These are phyloP conservation scores for Collybiopsis luxurians DNA, from an alignment of 768 basidiomycete genomes.

Conservation along the genomic window DNA sequence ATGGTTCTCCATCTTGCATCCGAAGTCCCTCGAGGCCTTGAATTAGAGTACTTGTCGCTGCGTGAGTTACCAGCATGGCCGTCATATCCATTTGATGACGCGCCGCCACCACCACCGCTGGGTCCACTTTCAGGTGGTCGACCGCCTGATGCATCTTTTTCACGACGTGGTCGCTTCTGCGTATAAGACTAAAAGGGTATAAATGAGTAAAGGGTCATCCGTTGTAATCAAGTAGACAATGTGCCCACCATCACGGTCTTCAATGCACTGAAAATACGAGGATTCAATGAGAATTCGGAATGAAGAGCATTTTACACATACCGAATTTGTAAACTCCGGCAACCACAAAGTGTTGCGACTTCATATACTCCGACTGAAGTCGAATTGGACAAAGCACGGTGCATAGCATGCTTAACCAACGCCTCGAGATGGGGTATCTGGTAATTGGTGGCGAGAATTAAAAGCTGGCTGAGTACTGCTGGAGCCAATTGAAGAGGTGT, in stretches of 20 bases:
- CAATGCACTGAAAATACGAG: conserved; percentile 48
- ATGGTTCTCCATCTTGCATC: conserved; percentile 55
- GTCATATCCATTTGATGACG: conserved; percentile 23
- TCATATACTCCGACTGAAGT: conserved; percentile 93
- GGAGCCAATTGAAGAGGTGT: conserved; percentile 92
- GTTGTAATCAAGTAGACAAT: background rate
- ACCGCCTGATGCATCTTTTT: conserved; percentile 42
- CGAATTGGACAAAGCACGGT: conserved; percentile 77
- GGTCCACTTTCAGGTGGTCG: conserved; percentile 31
- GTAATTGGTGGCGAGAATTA: conserved; percentile 84
- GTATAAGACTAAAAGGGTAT: conserved; percentile 61
- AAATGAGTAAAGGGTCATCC: conserved; percentile 1
- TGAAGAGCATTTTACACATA: conserved; percentile 31
- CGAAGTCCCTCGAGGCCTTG: conserved; percentile 67
- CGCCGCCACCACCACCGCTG: conserved; percentile 27
- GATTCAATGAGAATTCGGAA: conserved; percentile 12
- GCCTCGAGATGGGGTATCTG: conserved; percentile 68
- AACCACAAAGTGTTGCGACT: conserved; percentile 88
- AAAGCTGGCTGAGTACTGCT: conserved; percentile 82
- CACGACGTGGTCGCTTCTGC: conserved; percentile 65
- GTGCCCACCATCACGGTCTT: conserved; percentile 78
- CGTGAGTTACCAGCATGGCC: conserved; percentile 29
- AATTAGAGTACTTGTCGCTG: conserved; percentile 33
- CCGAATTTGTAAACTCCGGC: conserved; percentile 88
- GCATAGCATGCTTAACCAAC: conserved; percentile 93